Evolutionary conservation across 2,329 filamentous ascomycete genomes (phyloP).

Genomic region (Metarhizium humberi): DNA sequence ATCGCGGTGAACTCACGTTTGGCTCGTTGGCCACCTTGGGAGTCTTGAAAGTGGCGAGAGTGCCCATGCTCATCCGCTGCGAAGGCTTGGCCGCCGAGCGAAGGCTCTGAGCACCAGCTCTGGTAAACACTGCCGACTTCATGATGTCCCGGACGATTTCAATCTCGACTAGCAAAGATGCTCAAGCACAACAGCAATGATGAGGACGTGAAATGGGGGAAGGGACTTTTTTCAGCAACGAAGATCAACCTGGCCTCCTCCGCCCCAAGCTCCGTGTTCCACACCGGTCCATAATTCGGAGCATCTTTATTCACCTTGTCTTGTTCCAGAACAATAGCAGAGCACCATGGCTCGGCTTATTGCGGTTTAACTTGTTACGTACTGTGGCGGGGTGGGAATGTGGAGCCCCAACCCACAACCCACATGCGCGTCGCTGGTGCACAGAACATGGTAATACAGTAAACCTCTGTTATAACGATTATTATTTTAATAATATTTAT

Average conservation of each 20-base stretch:
- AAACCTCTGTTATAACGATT: too few species aligned
- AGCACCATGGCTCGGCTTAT: constrained; percentile 16
- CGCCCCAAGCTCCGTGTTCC: neutral
- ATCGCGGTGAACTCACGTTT: constrained; percentile 56
- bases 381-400: neutral
- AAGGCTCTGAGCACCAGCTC: constrained; percentile 22
- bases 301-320: neutral
- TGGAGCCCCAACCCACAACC: neutral
- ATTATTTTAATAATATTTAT: too few species aligned
- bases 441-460: too few species aligned
- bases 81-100: constrained; percentile 18
- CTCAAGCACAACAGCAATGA: neutral
- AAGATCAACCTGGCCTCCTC: neutral
- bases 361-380: constrained; percentile 15
- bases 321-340: neutral
- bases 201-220: neutral
- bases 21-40: constrained; percentile 86
- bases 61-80: constrained; percentile 33
- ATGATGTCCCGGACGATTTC: constrained; percentile 11
- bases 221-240: neutral
- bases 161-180: neutral
- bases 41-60: constrained; percentile 77
- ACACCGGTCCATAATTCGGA: neutral
- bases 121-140: constrained; percentile 25
- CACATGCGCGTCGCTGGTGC: too few species aligned